Conservation (phyloP, 2,329 filamentous ascomycete species). For the Neospermospora avenae region DNA sequence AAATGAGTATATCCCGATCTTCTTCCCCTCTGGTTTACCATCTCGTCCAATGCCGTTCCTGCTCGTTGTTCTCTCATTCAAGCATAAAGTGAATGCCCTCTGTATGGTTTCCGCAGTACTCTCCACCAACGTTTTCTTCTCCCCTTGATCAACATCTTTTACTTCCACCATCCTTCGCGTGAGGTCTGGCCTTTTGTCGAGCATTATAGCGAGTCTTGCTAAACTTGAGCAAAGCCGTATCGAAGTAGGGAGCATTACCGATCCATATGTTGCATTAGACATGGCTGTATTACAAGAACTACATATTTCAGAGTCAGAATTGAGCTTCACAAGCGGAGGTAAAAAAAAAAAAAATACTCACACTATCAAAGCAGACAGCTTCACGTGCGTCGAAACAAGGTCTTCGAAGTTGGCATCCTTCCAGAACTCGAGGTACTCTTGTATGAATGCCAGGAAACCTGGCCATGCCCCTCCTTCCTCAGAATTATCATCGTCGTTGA, state of each 20-base stretch:
- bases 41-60: conserved; percentile 48
- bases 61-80: conserved; percentile 73
- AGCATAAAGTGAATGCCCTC: conserved; percentile 84
- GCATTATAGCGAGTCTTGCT: conserved; percentile 76
- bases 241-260: conserved; percentile 78
- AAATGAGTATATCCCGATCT: conserved; percentile 84
- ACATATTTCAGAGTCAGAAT: conserved; percentile 9
- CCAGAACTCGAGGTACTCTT: conserved; percentile 77
- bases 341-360: conserved; percentile 42
- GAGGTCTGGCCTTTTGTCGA: conserved; percentile 78
- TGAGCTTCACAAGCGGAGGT: background rate
- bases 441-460: conserved; percentile 74
- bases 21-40: conserved; percentile 75
- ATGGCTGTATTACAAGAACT: conserved; percentile 83
- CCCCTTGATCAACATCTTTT: conserved; percentile 54
- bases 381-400: conserved; percentile 69
- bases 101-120: conserved; percentile 85
- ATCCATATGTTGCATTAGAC: conserved; percentile 73
- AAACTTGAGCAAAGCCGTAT: conserved; percentile 78
- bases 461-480: conserved; percentile 68
- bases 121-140: conserved; percentile 78
- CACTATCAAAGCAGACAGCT: conserved; percentile 72
- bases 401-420: conserved; percentile 76
- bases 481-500: conserved; percentile 61
- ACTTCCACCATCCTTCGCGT: conserved; percentile 57